Evolutionary conservation across 1,139 yeast genomes (phyloP).

Genomic region (Lodderomyces elongisporus): DNA sequence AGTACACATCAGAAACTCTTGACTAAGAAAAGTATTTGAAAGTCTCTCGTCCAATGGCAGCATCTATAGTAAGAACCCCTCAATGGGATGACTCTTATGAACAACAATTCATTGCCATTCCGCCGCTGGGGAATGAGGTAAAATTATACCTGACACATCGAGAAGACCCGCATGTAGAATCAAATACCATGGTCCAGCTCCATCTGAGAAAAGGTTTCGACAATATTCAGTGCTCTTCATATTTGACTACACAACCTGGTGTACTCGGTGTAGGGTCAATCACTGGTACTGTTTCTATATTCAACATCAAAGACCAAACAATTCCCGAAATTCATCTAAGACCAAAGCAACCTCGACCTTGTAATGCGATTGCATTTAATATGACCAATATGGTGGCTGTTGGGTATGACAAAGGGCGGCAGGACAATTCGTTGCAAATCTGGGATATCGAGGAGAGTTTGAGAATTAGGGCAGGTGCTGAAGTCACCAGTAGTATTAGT

Average conservation of each 20-base stretch:
- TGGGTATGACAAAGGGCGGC: conserved; percentile 77
- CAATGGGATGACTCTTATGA: conserved; percentile 55
- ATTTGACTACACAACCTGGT: conserved; percentile 54
- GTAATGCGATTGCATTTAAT: conserved; percentile 71
- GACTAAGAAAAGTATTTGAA: too few species aligned
- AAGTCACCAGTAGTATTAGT: background rate
- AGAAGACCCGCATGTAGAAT: conserved; percentile 30
- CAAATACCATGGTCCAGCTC: conserved; percentile 42
- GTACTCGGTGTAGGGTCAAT: conserved; percentile 69
- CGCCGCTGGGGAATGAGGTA: conserved; percentile 67
- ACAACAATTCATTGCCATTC: conserved; percentile 58
- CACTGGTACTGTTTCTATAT: conserved; percentile 61
- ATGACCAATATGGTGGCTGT: conserved; percentile 62
- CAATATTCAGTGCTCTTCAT: conserved; percentile 66
- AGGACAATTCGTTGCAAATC: conserved; percentile 70
- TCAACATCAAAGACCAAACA: conserved; percentile 47
- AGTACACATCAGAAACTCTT: too few species aligned
- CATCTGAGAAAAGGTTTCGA: conserved; percentile 62
- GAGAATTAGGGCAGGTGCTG: background rate
- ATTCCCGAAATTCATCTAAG: conserved; percentile 44
- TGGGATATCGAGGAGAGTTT: conserved; percentile 65
- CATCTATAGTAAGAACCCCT: conserved; percentile 51
- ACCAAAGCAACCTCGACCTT: conserved; percentile 68
- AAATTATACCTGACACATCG: conserved; percentile 53
- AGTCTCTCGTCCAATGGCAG: conserved; percentile 35